Percentiles rank a stretch among this genome's conserved stretches.
phyloP scores from a whole-genome alignment of 140 eudicot genomes.

The Cichorium intybus region DNA sequence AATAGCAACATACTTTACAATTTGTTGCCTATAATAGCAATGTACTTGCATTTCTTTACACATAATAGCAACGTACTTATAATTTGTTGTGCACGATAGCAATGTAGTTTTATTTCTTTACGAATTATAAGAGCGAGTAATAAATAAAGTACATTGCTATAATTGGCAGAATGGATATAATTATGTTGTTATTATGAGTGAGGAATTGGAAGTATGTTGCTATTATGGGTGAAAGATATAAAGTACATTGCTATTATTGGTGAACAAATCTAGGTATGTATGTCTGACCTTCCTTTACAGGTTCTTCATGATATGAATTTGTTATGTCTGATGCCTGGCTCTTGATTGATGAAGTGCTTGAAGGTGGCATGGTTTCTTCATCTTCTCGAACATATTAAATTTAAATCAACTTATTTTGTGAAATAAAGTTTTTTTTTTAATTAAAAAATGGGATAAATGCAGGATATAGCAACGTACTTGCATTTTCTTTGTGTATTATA shows the following conservation, averaged over 20 bases:
- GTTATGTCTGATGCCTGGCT: constrained; percentile 55
- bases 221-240: too few relatives aligned
- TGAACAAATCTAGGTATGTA: not conserved
- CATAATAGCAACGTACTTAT: not conserved
- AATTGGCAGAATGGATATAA: not conserved
- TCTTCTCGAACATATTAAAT: constrained; percentile 43
- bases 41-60: not conserved
- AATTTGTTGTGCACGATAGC: not conserved
- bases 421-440: not conserved
- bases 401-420: constrained; percentile 2
- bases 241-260: not conserved
- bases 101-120: too few relatives aligned
- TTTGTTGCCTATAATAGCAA: too few relatives aligned
- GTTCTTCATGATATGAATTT: constrained; percentile 43
- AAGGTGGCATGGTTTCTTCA: constrained; percentile 41
- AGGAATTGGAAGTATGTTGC: too few relatives aligned
- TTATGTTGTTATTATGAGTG: not conserved
- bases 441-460: not conserved
- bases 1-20: too few relatives aligned
- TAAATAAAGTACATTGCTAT: not conserved
- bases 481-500: not conserved
- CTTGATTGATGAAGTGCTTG: constrained; percentile 38
- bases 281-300: constrained; percentile 54
- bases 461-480: not conserved
- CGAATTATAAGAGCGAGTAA: not conserved